Base-by-base conservation (phyloP, 176 grass and related monocot genomes). In the Oryza glaberrima region DNA sequence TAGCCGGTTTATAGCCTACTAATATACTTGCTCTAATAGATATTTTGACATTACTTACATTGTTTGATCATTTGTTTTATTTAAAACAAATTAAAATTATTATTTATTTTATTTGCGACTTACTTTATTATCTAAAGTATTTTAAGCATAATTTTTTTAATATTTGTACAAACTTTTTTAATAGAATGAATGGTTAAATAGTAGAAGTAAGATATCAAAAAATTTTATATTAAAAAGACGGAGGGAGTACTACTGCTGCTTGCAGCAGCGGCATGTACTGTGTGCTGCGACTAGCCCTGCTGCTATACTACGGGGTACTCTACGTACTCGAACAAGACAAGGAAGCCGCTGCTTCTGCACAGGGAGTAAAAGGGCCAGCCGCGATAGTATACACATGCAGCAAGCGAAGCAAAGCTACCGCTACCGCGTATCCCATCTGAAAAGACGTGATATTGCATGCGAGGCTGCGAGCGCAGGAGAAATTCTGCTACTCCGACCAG, bases 381-480 rank as follows among this genome's bases (percentile, higher is more conserved):
- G 58, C 19, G 58, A 23, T 49, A 15, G 13, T 14, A 56, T 63
- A 63, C 17, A 58, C 54, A 58, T 23, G 20, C 58, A 63, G 20
- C 58, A 23, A 63, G 7, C 58, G 0, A 60, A 54, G 35, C 35
- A 36, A 36, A 36, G 35, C 35, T 36, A 6, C 35, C 35, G 46
- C 46, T 56, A 56, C 20, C 20, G 20, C 47, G 72, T 54, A 75
- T 54, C 73, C 51, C 73, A 34, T 28, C 16, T 28, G 26, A 35
- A 76, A 76, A 76, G 73, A 76, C 73, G 25, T 56, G 73, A 76
- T 76, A 56, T 63, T 63, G 58, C 58, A 23, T 26, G 26, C 26
- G 26, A 26, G 26, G 26, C 26, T 23, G 58, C 8, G 0, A 63
- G 58, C 20, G 19, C 56, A 63, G 58, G 20, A 22, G 20, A 63